Percentiles rank a stretch among this genome's conserved stretches.
Conservation (phyloP, 2,329 filamentous ascomycete species). For the Trichoderma asperellum region DNA sequence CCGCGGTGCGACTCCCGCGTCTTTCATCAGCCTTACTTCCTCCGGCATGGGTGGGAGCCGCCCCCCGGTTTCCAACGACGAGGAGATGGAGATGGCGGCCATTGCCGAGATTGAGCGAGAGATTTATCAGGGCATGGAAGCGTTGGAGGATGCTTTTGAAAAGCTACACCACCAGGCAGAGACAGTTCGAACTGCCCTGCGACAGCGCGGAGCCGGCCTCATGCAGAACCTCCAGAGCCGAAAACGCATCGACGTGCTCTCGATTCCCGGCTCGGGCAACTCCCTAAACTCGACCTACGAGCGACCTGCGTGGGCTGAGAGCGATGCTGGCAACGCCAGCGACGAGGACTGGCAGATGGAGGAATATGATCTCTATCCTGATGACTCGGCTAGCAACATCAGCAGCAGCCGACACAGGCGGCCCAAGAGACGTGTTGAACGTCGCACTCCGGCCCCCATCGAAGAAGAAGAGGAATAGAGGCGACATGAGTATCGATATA, state of each 20-base stretch:
- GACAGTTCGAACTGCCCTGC: conserved; percentile 73
- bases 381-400: conserved; percentile 82
- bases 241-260: conserved; percentile 59
- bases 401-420: conserved; percentile 69
- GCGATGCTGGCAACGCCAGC: conserved; percentile 52
- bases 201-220: conserved; percentile 81
- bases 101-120: conserved; percentile 90
- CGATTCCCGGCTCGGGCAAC: conserved; percentile 52
- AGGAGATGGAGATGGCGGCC: conserved; percentile 89
- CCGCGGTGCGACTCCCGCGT: conserved; percentile 60
- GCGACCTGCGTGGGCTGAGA: conserved; percentile 44
- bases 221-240: conserved; percentile 65
- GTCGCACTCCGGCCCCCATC: conserved; percentile 72
- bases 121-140: conserved; percentile 93
- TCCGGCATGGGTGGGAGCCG: conserved; percentile 49
- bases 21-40: conserved; percentile 62
- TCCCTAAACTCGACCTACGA: conserved; percentile 52
- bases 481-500: not conserved
- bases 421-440: conserved; percentile 69
- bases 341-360: conserved; percentile 63
- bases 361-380: conserved; percentile 68
- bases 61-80: conserved; percentile 80
- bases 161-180: conserved; percentile 85
- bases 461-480: conserved; percentile 72
- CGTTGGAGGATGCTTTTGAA: conserved; percentile 91